A percentile compares a stretch with the other conserved stretches of the same genome.
Conservation (phyloP, 768 basidiomycete genomes). For the Termitomyces sp. region DNA sequence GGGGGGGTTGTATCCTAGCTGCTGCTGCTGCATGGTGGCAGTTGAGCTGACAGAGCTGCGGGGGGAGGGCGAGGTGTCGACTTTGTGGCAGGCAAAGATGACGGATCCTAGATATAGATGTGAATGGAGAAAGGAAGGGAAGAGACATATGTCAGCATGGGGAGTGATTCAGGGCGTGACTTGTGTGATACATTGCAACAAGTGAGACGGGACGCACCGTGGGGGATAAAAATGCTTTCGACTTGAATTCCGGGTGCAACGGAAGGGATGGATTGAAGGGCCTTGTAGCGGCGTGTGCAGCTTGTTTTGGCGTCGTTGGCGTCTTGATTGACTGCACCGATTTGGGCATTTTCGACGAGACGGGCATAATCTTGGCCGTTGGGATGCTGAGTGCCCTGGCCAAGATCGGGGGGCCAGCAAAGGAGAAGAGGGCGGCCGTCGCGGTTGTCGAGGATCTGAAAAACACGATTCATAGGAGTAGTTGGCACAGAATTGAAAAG, state of each 20-base stretch:
- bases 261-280: slow-evolving; percentile 59
- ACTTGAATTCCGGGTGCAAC: slow-evolving; percentile 54
- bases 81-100: slow-evolving; percentile 74
- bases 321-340: slow-evolving; percentile 43
- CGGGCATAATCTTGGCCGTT: slow-evolving; percentile 47
- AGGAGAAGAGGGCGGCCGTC: slow-evolving; percentile 55
- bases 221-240: slow-evolving; percentile 87
- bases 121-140: neutral
- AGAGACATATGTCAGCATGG: neutral
- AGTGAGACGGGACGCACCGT: slow-evolving; percentile 53
- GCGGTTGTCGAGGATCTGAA: slow-evolving; percentile 72
- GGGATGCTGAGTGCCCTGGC: slow-evolving; percentile 28
- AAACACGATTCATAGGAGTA: slow-evolving; percentile 57
- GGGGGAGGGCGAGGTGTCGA: slow-evolving; percentile 40
- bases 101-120: slow-evolving; percentile 45
- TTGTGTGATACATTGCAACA: slow-evolving; percentile 9
- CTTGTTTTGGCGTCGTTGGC: slow-evolving; percentile 77
- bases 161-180: slow-evolving; percentile 9
- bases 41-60: slow-evolving; percentile 35
- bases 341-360: slow-evolving; percentile 67
- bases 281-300: slow-evolving; percentile 82
- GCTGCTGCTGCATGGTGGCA: slow-evolving; percentile 44
- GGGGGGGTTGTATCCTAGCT: slow-evolving; percentile 39
- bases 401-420: slow-evolving; percentile 74
- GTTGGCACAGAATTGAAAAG: slow-evolving; percentile 54